Conservation (phyloP, 352 stramenopile species). For the Phytopythium vexans region DNA sequence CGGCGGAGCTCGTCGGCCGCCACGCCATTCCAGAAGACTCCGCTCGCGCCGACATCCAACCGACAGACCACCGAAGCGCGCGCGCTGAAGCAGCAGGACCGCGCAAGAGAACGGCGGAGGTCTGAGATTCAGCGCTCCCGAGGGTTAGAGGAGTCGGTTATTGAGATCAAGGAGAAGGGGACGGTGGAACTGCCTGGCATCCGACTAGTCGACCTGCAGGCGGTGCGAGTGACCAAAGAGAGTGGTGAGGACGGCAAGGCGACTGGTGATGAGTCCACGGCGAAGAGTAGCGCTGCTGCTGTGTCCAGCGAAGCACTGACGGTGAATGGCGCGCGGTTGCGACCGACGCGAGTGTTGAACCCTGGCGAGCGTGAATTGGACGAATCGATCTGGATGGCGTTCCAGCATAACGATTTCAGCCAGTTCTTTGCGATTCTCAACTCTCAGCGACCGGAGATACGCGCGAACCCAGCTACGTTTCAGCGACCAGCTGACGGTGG, state of each 20-base stretch:
- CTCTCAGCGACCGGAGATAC: slow-evolving; percentile 32
- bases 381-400: slow-evolving; percentile 76
- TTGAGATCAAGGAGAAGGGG: slow-evolving; percentile 63
- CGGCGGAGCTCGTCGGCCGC: slow-evolving; percentile 1
- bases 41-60: no score
- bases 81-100: slow-evolving; percentile 55
- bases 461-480: slow-evolving; percentile 44
- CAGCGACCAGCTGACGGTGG: slow-evolving; percentile 73
- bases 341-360: slow-evolving; percentile 71
- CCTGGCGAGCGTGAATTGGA: slow-evolving; percentile 73
- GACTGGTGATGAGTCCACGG: slow-evolving; percentile 3
- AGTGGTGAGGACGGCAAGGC: not conserved
- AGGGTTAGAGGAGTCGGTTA: slow-evolving; percentile 21
- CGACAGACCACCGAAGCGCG: slow-evolving; percentile 16
- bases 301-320: slow-evolving; percentile 16
- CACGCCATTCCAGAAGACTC: slow-evolving; percentile 19
- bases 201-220: slow-evolving; percentile 59
- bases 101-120: slow-evolving; percentile 46
- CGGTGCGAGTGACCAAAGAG: slow-evolving; percentile 12
- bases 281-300: not conserved
- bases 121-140: slow-evolving; percentile 50
- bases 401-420: slow-evolving; percentile 79
- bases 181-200: slow-evolving; percentile 58
- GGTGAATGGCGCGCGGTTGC: slow-evolving; percentile 52
- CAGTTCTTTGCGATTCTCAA: slow-evolving; percentile 69